phyloP scores from a whole-genome alignment of 169 alveolate species.

The Eimeria sp. region DNA sequence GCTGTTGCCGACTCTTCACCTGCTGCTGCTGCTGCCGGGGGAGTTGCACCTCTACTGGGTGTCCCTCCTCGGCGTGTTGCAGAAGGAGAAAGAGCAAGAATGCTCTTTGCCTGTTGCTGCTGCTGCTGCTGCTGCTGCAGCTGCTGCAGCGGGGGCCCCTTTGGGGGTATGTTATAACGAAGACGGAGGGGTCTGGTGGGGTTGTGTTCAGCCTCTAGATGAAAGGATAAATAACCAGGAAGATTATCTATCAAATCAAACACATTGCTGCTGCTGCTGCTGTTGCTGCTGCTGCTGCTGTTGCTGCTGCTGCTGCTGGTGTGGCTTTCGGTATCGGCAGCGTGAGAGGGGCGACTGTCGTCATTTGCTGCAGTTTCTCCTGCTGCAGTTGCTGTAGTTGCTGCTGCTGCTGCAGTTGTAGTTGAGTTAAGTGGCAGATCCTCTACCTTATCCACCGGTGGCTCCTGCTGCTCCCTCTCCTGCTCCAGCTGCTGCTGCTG shows the following conservation, averaged over 20 bases:
- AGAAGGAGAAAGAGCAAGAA: background rate
- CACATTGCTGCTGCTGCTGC: background rate
- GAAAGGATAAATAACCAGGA: slow-evolving; percentile 43
- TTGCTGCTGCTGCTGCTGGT: background rate
- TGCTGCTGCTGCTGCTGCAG: slow-evolving; percentile 23
- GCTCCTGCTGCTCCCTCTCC: slow-evolving; percentile 9
- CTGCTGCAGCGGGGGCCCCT: background rate
- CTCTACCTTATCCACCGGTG: background rate
- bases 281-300: background rate
- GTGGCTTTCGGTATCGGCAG: background rate
- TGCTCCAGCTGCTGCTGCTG: slow-evolving; percentile 12
- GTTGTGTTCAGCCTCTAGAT: slow-evolving; percentile 57
- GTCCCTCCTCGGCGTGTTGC: background rate
- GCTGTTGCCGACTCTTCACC: background rate
- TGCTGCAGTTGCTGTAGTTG: background rate
- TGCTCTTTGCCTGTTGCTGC: background rate
- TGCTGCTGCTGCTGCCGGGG: slow-evolving; percentile 35
- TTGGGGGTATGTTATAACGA: slow-evolving; percentile 52
- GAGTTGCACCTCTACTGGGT: background rate
- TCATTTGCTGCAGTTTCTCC: too few species aligned
- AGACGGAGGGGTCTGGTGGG: slow-evolving; percentile 34
- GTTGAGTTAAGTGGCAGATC: background rate
- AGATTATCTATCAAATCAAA: slow-evolving; percentile 44
- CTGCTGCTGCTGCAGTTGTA: background rate
- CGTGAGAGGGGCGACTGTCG: too few species aligned